Percentiles rank a stretch among this genome's conserved stretches.
These are phyloP conservation scores for Fraxinus sp. DNA, from an alignment of 305 asterid genomes.

Conservation along the genomic window DNA sequence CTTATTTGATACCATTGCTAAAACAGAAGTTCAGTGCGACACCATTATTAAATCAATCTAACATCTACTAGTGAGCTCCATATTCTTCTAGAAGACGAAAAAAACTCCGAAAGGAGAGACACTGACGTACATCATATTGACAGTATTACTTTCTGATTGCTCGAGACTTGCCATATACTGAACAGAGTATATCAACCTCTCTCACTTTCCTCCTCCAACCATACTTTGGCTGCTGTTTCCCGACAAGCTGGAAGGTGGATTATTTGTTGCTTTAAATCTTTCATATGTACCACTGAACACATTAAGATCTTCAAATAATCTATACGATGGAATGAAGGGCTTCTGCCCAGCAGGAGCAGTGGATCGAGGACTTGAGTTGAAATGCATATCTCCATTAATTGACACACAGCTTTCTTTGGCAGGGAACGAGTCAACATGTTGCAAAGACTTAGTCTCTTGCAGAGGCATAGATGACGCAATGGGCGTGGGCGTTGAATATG, in stretches of 20 bases:
- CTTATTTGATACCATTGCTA: background rate
- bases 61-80: background rate
- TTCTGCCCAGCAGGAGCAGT: conserved; percentile 45
- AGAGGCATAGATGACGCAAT: conserved; percentile 20
- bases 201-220: conserved; percentile 60
- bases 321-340: conserved; percentile 82
- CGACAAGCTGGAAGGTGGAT: conserved; percentile 44
- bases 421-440: conserved; percentile 19
- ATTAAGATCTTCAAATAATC: conserved; percentile 88
- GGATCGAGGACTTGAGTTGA: conserved; percentile 25
- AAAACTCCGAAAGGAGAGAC: background rate
- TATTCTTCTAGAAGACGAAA: background rate
- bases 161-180: background rate
- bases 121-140: conserved; percentile 24
- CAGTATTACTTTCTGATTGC: background rate
- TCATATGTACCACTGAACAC: conserved; percentile 62
- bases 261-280: conserved; percentile 41
- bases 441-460: conserved; percentile 28
- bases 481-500: conserved; percentile 35
- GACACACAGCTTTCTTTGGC: conserved; percentile 28
- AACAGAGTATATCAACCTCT: background rate
- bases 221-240: conserved; percentile 52
- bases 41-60: background rate
- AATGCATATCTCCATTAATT: conserved; percentile 38
- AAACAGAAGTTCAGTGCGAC: background rate